A percentile compares a stretch with the other conserved stretches of the same genome.
phyloP scores from a whole-genome alignment of 371 early-diverging fungal genomes.

The Mortierella sp. region DNA sequence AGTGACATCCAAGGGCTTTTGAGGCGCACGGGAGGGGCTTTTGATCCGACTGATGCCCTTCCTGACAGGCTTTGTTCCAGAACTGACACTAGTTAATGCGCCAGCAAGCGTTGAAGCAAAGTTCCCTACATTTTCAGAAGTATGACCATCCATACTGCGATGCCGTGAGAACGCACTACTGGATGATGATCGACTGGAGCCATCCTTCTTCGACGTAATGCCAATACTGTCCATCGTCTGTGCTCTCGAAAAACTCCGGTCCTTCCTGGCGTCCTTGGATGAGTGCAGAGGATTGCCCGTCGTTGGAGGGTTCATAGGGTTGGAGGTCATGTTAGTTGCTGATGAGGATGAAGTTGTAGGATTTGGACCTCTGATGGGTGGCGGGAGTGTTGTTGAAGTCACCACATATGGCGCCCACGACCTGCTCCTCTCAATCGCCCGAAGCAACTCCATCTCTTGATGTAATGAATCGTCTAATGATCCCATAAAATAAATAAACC shows the following conservation, averaged over 20 bases:
- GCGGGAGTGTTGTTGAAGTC: neutral
- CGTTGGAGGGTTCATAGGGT: neutral
- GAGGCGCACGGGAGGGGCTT: constrained; percentile 37
- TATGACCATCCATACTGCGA: constrained; percentile 29
- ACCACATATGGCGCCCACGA: constrained; percentile 46
- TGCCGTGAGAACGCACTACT: constrained; percentile 24
- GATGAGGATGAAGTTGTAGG: neutral
- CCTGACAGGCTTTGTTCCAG: neutral
- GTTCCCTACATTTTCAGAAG: neutral
- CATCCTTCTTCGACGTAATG: constrained; percentile 15
- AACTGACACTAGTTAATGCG: neutral
- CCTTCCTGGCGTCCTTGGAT: constrained; percentile 22
- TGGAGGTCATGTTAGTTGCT: neutral
- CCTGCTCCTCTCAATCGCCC: constrained; percentile 37
- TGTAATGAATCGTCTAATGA: constrained; percentile 26
- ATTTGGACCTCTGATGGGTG: neutral
- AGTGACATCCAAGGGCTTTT: constrained; percentile 37
- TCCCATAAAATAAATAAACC: neutral
- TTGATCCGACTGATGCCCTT: constrained; percentile 35
- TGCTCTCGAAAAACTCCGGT: constrained; percentile 27
- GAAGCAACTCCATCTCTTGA: constrained; percentile 33
- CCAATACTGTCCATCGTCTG: constrained; percentile 24
- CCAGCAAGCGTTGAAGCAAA: neutral
- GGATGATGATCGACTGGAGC: neutral
- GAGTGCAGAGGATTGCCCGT: neutral